Evolutionary conservation across 1,284 basidiomycete genomes (phyloP).

Genomic region (Leccinum holopus): DNA sequence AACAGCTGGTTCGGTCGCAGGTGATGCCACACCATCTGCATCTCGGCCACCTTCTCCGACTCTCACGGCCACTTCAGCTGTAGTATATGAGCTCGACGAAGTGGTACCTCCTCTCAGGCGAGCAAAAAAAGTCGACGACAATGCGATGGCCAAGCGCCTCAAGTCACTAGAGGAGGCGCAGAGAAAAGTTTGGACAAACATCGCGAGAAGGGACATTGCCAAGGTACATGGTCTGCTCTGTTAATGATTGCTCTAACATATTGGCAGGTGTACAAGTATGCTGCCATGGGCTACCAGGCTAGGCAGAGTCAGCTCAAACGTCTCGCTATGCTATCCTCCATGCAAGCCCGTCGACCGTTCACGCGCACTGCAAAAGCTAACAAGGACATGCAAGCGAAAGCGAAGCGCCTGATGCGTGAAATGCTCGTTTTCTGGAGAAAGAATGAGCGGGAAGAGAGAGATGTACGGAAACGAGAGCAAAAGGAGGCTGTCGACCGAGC

Average conservation of each 20-base stretch:
- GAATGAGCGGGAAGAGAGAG: constrained; percentile 95
- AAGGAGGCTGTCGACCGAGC: constrained; percentile 90
- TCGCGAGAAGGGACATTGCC: constrained; percentile 78
- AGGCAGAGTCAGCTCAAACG: constrained; percentile 72
- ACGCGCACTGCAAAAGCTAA: constrained; percentile 78
- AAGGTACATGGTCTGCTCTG: constrained; percentile 50
- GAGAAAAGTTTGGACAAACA: constrained; percentile 83
- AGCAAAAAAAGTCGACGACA: constrained; percentile 73
- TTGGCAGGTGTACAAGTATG: constrained; percentile 77
- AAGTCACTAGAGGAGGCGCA: constrained; percentile 81
- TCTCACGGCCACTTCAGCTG: constrained; percentile 49
- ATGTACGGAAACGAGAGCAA: constrained; percentile 91
- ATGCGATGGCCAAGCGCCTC: constrained; percentile 67
- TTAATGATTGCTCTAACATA: constrained; percentile 16
- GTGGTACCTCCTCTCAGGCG: constrained; percentile 63
- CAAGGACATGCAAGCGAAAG: constrained; percentile 89
- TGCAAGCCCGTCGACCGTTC: constrained; percentile 80
- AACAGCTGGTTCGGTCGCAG: constrained; percentile 54
- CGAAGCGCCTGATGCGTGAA: constrained; percentile 87
- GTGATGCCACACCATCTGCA: constrained; percentile 53
- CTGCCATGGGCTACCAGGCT: constrained; percentile 62
- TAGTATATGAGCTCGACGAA: constrained; percentile 73
- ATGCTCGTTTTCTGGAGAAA: constrained; percentile 98
- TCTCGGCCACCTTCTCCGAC: constrained; percentile 66
- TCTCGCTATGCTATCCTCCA: constrained; percentile 72